Base-by-base conservation (phyloP, 805 yeast species). In the Kuraishia piskuri region DNA sequence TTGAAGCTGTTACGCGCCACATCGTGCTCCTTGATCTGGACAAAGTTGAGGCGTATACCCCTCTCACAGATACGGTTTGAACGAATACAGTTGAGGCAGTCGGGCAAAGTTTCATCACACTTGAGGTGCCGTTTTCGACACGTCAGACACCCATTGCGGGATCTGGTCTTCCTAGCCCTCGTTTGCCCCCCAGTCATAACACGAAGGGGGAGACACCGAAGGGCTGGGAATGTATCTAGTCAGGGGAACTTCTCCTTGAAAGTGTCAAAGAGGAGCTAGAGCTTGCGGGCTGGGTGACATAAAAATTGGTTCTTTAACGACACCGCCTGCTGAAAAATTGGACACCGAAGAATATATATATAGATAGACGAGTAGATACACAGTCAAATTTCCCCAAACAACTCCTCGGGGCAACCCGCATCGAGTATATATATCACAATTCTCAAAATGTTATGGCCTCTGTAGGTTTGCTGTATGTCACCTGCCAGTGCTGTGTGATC, bases 121-220 rank as follows among this genome's bases (percentile, higher is more conserved):
- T 82, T 83, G 71, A 83, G 80, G 64, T 84, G 83, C 48, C 88
- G 72, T 55, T 80, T 79, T 52, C 88, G 77, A 60, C 88, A 83
- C 10, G 84, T 80, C 51, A 78, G 65, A 61, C 86, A 81, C 17
- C 86, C 86, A 25, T 61, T 61, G 53, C 70, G 59, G 22, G 71
- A 65, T 51, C 72, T 52, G 22, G 47, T 53, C 50, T 55, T 50
- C 52, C 52, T 54, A 6, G 37, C 46, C n/a, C 23, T 49, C 48
- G 31, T 48, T 22, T 50, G 37, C 44, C 22, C 17, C 49, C 23
- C n/a, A 31, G 17, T 31, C 40, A 31, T 31, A 31, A 31, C 40
- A 31, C 40, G 17, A 31, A 12, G 14, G 40, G 40, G 17, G 17
- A n/a, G 14, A 31, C 17, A 12, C 17, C 40, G 14, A 31, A 31